Base-by-base conservation (phyloP, 257 asterid species). In the Solanum rostratum region DNA sequence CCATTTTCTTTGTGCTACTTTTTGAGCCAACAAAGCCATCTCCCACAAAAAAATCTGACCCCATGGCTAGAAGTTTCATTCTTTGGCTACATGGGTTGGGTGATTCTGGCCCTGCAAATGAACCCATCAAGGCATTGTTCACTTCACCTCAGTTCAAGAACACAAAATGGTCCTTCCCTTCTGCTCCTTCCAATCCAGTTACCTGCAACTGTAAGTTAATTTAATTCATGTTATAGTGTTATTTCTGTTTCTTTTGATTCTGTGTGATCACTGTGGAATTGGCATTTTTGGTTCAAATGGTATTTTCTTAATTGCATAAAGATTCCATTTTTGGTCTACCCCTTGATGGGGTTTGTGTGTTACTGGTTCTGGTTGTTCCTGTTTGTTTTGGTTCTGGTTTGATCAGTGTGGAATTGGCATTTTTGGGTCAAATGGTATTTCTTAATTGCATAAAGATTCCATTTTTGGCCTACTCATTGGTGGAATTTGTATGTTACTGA, bases 41-140 rank as follows among this genome's bases (percentile, higher is more conserved):
- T n/a, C 50, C 89, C 30, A n/a, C 33, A 11, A 55, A 74, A 73
- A 60, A 63, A 57, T 85, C 92, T 84, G 86, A 81, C 57, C 87
- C 88, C 39, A 93, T 93, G 97, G 92, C 95, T 14, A 92, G 97
- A 85, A 94, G 91, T 91, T 95, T 97, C 66, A 73, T 97, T 27
- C 81, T 97, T 84, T 97, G 99, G 98, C 94, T 97, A 46, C 99
- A 97, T 62, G 98, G 99, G 18, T 91, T 95, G 88, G 99, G 98
- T 83, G 98, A 94, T 86, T 93, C 98, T 86, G 99, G 99, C 60
- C 97, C 97, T 10, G 98, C 98, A 76, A 96, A 96, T 87, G 99
- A 97, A 81, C 98, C 98, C 57, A 95, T 95, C 89, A 95, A 89
- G 90, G 74, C 92, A 82, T 81, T 95, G 63, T 97, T 97, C 91